Conservation (phyloP, 495 filamentous ascomycete genomes). For the Hypomontagnella submonticulosa region DNA sequence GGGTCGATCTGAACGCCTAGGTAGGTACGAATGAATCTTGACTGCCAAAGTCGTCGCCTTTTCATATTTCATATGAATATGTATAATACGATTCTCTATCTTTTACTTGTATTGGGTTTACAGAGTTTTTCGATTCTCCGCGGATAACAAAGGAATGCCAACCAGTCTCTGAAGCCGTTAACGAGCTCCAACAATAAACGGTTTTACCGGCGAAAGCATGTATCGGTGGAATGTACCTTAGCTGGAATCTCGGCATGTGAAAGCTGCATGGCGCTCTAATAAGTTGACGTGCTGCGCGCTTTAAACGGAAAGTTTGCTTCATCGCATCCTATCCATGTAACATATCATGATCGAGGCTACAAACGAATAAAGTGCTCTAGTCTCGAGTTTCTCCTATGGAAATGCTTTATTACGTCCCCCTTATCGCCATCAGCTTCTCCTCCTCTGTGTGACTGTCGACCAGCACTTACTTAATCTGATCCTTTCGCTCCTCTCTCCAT, state of each 20-base stretch:
- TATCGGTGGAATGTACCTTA: slow-evolving; percentile 1
- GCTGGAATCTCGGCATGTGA: slow-evolving; percentile 29
- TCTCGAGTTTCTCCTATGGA: slow-evolving; percentile 26
- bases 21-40: too few species aligned
- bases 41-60: slow-evolving; percentile 1
- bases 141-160: too few species aligned
- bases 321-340: slow-evolving; percentile 15
- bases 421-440: slow-evolving; percentile 18
- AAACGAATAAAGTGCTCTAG: slow-evolving; percentile 35
- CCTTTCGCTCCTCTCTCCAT: neutral
- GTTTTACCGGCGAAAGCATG: too few species aligned
- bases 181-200: too few species aligned
- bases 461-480: slow-evolving; percentile 10
- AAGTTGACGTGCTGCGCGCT: slow-evolving; percentile 4
- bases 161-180: too few species aligned
- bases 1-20: too few species aligned
- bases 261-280: slow-evolving; percentile 6
- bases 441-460: slow-evolving; percentile 22
- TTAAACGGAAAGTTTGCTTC: slow-evolving; percentile 33
- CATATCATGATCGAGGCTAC: slow-evolving; percentile 9
- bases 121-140: too few species aligned
- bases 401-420: slow-evolving; percentile 16
- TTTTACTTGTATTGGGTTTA: too few species aligned
- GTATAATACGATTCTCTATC: too few species aligned
- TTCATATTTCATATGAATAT: slow-evolving; percentile 1